phyloP scores from a whole-genome alignment of 2,329 filamentous ascomycete genomes.

The Diaporthe eres region DNA sequence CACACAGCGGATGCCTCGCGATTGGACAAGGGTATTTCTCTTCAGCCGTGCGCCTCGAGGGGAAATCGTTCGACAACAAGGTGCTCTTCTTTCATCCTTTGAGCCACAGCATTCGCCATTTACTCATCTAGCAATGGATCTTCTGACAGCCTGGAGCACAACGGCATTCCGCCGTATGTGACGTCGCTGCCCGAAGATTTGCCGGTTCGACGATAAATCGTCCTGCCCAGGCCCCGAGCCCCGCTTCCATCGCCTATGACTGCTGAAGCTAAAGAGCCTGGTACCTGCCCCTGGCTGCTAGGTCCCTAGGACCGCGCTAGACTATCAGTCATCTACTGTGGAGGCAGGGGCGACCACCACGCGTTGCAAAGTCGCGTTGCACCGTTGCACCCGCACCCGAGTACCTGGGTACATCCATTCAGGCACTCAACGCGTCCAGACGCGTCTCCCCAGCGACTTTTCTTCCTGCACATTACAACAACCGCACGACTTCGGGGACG shows the following conservation, averaged over 20 bases:
- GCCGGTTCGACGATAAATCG: background rate
- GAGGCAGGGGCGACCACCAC: too few species aligned
- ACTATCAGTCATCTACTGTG: background rate
- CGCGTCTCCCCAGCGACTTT: constrained; percentile 31
- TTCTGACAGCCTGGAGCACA: background rate
- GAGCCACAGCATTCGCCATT: background rate
- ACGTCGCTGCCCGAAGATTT: constrained; percentile 26
- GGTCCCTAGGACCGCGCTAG: background rate
- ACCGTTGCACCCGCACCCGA: background rate
- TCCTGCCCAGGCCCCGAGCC: background rate
- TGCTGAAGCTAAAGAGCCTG: too few species aligned
- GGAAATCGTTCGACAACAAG: background rate
- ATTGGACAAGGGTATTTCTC: background rate
- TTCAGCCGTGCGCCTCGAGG: background rate
- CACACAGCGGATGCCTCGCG: background rate
- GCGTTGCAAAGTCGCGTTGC: background rate
- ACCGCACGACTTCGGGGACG: background rate
- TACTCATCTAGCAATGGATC: background rate
- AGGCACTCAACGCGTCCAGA: constrained; percentile 33
- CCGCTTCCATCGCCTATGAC: background rate
- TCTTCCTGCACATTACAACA: background rate
- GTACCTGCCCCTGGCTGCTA: too few species aligned
- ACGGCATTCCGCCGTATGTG: constrained; percentile 3
- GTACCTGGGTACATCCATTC: background rate
- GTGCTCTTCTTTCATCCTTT: background rate